These are phyloP conservation scores for Neopestalotiopsis sp. DNA, from an alignment of 2,329 filamentous ascomycete species.

Conservation along the genomic window DNA sequence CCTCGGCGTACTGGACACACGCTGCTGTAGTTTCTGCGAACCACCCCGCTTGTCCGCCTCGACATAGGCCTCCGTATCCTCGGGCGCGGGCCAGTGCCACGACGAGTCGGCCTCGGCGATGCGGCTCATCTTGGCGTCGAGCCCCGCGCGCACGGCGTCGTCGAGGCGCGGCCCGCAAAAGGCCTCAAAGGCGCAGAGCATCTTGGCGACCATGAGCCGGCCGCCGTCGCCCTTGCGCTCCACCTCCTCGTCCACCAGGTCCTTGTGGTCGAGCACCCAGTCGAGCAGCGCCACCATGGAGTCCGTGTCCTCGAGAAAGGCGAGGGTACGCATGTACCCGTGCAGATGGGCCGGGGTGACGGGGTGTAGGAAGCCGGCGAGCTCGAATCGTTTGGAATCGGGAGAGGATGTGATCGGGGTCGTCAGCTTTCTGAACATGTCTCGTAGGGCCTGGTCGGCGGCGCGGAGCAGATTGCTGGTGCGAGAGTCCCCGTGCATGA, in stretches of 20 bases:
- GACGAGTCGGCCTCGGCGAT: conserved; percentile 18
- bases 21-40: conserved; percentile 28
- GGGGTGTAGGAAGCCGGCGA: conserved; percentile 38
- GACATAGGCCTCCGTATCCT: conserved; percentile 35
- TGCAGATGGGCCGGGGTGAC: conserved; percentile 57
- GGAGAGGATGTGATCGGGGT: conserved; percentile 26
- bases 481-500: conserved; percentile 9
- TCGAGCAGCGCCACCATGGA: conserved; percentile 61
- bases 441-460: background rate
- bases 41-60: conserved; percentile 26
- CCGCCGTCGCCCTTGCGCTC: conserved; percentile 36
- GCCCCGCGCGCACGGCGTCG: conserved; percentile 26
- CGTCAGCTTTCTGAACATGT: conserved; percentile 32
- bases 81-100: conserved; percentile 37
- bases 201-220: conserved; percentile 36
- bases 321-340: conserved; percentile 68
- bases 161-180: conserved; percentile 51
- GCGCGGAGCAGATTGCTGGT: conserved; percentile 8
- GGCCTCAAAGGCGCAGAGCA: conserved; percentile 53
- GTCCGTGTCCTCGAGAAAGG: conserved; percentile 62
- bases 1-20: conserved; percentile 21
- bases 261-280: conserved; percentile 61
- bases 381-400: background rate
- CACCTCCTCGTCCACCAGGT: conserved; percentile 41
- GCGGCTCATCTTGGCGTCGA: conserved; percentile 28